Percentiles rank a stretch among this genome's conserved stretches.
Conservation (phyloP, 2,329 filamentous ascomycete species). For the Magnaporthiopsis poae region DNA sequence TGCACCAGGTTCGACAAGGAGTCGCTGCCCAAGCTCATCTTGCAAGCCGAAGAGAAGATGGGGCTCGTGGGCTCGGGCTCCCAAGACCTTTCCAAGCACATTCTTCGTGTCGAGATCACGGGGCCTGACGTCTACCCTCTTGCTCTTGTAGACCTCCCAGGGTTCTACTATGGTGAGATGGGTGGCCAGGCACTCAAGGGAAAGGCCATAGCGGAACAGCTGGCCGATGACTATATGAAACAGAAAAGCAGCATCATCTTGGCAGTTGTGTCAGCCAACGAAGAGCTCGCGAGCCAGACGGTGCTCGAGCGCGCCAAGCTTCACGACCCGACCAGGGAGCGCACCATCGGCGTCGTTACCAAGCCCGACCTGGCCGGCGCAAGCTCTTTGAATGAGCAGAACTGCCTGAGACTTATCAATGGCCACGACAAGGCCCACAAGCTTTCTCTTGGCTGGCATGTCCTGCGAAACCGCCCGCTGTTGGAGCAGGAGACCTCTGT, state of each 20-base stretch:
- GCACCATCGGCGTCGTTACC: conserved; percentile 48
- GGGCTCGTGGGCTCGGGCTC: conserved; percentile 27
- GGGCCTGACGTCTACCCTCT: conserved; percentile 40
- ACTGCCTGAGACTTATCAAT: conserved; percentile 20
- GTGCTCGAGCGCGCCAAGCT: conserved; percentile 40
- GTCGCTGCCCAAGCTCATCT: conserved; percentile 24
- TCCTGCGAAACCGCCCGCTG: conserved; percentile 36
- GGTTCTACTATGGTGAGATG: conserved; percentile 39
- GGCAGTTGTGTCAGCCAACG: conserved; percentile 43
- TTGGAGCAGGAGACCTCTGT: conserved; percentile 20
- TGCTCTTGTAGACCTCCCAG: conserved; percentile 51
- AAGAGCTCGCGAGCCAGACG: conserved; percentile 46
- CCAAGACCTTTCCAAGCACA: conserved; percentile 34
- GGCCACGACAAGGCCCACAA: conserved; percentile 10
- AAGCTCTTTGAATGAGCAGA: conserved; percentile 29
- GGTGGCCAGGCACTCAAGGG: conserved; percentile 35
- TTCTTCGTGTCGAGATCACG: conserved; percentile 37
- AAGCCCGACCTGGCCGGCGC: conserved; percentile 37
- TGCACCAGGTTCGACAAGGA: conserved; percentile 12
- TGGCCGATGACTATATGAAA: conserved; percentile 47
- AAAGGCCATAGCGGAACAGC: conserved; percentile 32
- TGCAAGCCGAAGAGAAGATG: conserved; percentile 36
- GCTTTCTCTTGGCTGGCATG: conserved; percentile 44
- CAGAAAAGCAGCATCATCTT: conserved; percentile 49
- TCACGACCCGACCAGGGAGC: conserved; percentile 20